phyloP scores from a whole-genome alignment of 306 rosid species.

The Oemleria cerasiformis region DNA sequence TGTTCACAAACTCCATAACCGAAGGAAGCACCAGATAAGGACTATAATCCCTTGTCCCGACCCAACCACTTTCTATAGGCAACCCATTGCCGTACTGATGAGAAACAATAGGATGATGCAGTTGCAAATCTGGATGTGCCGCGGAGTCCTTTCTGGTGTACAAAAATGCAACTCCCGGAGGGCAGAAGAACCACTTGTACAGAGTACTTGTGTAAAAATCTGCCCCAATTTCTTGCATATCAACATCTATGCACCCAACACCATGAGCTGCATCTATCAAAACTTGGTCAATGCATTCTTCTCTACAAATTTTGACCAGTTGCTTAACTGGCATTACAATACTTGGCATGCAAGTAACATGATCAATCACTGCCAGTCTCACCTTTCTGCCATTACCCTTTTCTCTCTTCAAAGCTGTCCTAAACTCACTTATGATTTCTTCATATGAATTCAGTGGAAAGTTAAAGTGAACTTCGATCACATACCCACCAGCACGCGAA shows the following conservation, averaged over 20 bases:
- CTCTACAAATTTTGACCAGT: conserved; percentile 67
- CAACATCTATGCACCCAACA: conserved; percentile 65
- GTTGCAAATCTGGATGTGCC: conserved; percentile 53
- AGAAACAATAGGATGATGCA: conserved; percentile 90
- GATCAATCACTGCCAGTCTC: conserved; percentile 76
- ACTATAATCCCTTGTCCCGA: conserved; percentile 91
- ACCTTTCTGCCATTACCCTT: conserved; percentile 51
- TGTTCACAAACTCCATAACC: conserved; percentile 54
- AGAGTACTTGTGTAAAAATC: conserved; percentile 77
- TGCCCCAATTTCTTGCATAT: conserved; percentile 80
- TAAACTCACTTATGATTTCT: conserved; percentile 52
- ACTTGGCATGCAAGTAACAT: conserved; percentile 80
- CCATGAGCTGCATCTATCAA: conserved; percentile 83
- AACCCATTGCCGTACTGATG: conserved; percentile 82
- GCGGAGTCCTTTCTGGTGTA: conserved; percentile 36
- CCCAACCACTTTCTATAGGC: conserved; percentile 78
- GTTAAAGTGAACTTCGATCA: conserved; percentile 61
- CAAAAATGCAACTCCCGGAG: conserved; percentile 66
- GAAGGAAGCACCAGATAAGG: conserved; percentile 78
- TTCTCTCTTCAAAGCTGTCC: conserved; percentile 58
- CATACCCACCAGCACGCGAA: conserved; percentile 63
- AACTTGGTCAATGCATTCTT: conserved; percentile 81
- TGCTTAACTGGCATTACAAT: conserved; percentile 68
- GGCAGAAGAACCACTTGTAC: conserved; percentile 86
- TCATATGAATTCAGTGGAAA: conserved; percentile 63